phyloP scores from a whole-genome alignment of 2,329 filamentous ascomycete species.

The Mariannaea elegans region DNA sequence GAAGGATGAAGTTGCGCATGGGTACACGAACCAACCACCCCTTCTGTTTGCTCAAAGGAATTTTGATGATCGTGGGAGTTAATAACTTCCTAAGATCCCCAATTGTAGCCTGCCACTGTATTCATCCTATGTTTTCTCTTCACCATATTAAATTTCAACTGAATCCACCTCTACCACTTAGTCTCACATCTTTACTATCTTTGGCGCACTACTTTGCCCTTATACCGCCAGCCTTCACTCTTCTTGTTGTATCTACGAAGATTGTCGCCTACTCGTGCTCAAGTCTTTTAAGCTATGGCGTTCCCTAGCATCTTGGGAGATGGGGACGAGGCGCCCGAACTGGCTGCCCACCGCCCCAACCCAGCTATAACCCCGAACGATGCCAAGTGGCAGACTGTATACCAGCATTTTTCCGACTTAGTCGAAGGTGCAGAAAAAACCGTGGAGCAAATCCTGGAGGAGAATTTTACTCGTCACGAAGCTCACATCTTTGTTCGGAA shows the following conservation, averaged over 20 bases:
- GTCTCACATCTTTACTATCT: no score
- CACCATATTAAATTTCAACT: not conserved
- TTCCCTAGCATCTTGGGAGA: no score
- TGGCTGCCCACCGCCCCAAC: constrained; percentile 27
- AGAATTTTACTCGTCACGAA: constrained; percentile 48
- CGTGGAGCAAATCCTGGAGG: constrained; percentile 44
- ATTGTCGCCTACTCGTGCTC: no score
- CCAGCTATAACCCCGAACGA: constrained; percentile 36
- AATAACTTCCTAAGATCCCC: not conserved
- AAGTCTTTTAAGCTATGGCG: not conserved
- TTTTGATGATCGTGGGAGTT: not conserved
- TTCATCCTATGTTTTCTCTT: not conserved
- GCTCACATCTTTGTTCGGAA: constrained; percentile 43
- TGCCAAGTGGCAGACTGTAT: constrained; percentile 36
- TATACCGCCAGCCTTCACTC: no score
- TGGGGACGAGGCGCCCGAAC: constrained; percentile 1
- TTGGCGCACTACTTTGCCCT: no score
- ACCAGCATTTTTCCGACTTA: constrained; percentile 42
- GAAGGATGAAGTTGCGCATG: constrained; percentile 28
- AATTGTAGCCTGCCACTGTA: no score
- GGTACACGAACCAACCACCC: not conserved
- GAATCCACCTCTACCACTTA: no score
- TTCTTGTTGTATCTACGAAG: no score
- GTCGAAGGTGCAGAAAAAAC: constrained; percentile 33
- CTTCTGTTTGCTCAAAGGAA: constrained; percentile 6